Conservation (phyloP, 2,329 filamentous ascomycete genomes). For the Penicillium frequentans region DNA sequence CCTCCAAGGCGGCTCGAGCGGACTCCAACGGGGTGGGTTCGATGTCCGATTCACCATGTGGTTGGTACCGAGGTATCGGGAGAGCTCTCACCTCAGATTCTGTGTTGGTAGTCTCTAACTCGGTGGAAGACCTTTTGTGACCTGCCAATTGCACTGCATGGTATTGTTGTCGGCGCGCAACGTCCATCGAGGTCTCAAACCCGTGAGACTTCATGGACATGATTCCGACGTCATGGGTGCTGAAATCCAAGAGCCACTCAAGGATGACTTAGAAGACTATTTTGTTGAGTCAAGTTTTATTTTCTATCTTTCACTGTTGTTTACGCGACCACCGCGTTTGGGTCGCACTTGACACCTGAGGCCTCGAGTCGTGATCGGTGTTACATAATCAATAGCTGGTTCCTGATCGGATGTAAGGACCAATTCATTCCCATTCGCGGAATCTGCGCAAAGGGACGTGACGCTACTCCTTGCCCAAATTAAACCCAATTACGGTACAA, state of each 20-base stretch:
- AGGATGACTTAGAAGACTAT: background rate
- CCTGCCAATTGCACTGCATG: slow-evolving; percentile 47
- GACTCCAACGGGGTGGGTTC: slow-evolving; percentile 26
- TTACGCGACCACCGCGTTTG: slow-evolving; percentile 2
- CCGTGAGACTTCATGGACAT: slow-evolving; percentile 51
- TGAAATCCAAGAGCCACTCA: background rate
- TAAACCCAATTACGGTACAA: background rate
- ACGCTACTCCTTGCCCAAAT: background rate
- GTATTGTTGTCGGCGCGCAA: slow-evolving; percentile 42
- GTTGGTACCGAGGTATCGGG: background rate
- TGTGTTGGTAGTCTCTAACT: slow-evolving; percentile 4
- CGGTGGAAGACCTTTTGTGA: slow-evolving; percentile 46
- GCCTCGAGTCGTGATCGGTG: background rate
- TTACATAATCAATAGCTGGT: background rate
- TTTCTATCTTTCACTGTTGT: background rate
- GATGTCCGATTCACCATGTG: background rate
- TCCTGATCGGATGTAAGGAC: slow-evolving; percentile 3
- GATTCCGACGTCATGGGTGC: slow-evolving; percentile 27
- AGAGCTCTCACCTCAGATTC: background rate
- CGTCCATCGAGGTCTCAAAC: slow-evolving; percentile 49
- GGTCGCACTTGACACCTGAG: background rate
- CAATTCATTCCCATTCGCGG: background rate
- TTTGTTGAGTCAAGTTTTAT: background rate
- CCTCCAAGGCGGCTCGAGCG: slow-evolving; percentile 27
- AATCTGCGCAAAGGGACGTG: background rate